Base-by-base conservation (phyloP, 495 filamentous ascomycete genomes). In the Cercophora samala region DNA sequence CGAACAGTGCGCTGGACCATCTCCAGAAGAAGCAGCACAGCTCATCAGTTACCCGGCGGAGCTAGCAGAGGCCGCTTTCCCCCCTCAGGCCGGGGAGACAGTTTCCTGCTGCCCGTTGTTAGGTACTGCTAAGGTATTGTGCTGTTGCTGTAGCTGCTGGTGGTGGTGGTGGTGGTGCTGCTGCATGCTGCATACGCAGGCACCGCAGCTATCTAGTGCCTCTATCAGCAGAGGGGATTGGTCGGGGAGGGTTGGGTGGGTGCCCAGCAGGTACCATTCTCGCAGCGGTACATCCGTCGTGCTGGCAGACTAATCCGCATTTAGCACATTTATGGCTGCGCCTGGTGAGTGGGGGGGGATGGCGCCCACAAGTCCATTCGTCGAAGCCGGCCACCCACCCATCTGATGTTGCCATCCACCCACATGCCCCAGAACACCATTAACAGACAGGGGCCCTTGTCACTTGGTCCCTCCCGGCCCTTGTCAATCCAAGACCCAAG, bases 361-460 rank as follows among this genome's bases (percentile, higher is more conserved):
- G 62, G 13, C 37, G 37, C 15, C 37, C 37, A 46, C 66, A 61
- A 70, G 66, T 62, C 72, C 68, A 73, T 68, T 65, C 68, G 63
- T 64, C 24, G 24, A 70, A 46, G 66, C 52, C 59, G 62, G 18
- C 60, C 21, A 22, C 60, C 60, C 60, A 62, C 60, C n/a, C 22
- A 25, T 80, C 79, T 81, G 74, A 82, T 77, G 79, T 81, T 80
- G 77, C 76, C 75, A 70, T 76, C 69, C 72, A 72, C 75, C 69
- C 72, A 72, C 76, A 78, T 80, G 77, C 80, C 79, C 80, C 80
- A 83, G 79, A 82, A 46, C 37, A 46, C 37, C 75, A 79, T 76
- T 46, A 46, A 71, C 72, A 72, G 80, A 73, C 77, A 78, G 71
- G 74, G 76, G 70, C 58, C 29, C 60, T 46, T 68, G 68, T 66